Evolutionary conservation across 371 early-diverging fungal genomes (phyloP), one percentile per base, ranked within the genome.

Genomic region (Synchytrium microbalum): DNA sequence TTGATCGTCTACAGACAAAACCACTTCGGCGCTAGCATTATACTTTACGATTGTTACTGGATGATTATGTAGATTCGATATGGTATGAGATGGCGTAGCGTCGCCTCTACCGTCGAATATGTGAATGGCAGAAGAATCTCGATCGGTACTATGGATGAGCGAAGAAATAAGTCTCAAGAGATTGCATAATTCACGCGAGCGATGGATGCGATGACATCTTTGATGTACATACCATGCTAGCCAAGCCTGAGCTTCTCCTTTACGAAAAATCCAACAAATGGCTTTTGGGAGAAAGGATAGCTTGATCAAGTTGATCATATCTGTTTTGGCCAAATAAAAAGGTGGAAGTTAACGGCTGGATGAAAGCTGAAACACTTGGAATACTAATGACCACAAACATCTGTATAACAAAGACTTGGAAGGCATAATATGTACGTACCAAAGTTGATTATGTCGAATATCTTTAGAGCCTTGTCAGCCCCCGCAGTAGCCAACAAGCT

Each of bases 271-370:
- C 93, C 95, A 97, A 73, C 92, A 91, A 0, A 93, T 78, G 51
- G 84, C 76, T 24, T 81, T 77, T 5, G 95, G 93, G 3, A 86
- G 68, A 67, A 83, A 94, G 8, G 81, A 80, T 30, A 92, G 71
- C 66, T 86, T 86, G 69, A 95, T 82, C 76, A 95, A 92, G 64
- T 93, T 93, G 65, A 96, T 93, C 96, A 96, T 96, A 68, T 96
- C 95, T 90, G 69, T 2, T 58, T 23, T 8, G 23, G 23, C n/a
- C 26, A 24, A 27, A 25, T 14, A 16, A 14, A 24, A 64, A 8
- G n/a, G 8, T 32, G 10, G 32, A 16, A 23, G 52, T n/a, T 24
- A 3, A 5, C 32, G 16, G 28, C 56, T 16, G 3, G 61, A 27
- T 26, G 5, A 8, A 2, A 54, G 60, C 3, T 3, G 5, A 32